Conservation (phyloP, 768 basidiomycete species). For the Trametes cinnabarina region DNA sequence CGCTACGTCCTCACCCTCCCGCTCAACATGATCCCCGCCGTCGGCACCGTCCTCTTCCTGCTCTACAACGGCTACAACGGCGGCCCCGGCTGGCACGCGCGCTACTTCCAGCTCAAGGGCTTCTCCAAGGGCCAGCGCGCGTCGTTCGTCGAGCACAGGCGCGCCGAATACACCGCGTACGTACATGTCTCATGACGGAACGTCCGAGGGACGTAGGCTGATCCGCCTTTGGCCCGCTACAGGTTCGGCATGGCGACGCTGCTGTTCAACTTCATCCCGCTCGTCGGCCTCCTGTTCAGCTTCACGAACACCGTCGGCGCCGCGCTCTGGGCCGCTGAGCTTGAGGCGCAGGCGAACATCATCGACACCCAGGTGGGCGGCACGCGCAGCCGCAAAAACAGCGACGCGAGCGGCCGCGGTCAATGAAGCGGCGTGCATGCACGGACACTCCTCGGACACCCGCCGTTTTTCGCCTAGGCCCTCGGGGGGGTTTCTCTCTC, state of each 20-base stretch:
- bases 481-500: too few species aligned
- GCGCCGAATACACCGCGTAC: slow-evolving; percentile 65
- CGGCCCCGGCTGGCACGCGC: slow-evolving; percentile 58
- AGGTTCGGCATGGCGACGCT: slow-evolving; percentile 63
- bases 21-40: slow-evolving; percentile 62
- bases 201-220: too few species aligned
- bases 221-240: not conserved
- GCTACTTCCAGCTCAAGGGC: slow-evolving; percentile 71
- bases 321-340: slow-evolving; percentile 66
- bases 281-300: slow-evolving; percentile 56
- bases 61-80: slow-evolving; percentile 44
- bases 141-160: slow-evolving; percentile 44
- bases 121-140: slow-evolving; percentile 43
- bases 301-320: slow-evolving; percentile 68
- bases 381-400: not conserved
- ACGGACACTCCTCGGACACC: too few species aligned
- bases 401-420: not conserved
- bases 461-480: too few species aligned
- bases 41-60: slow-evolving; percentile 64
- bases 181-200: slow-evolving; percentile 21
- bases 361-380: slow-evolving; percentile 17
- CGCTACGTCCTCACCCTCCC: slow-evolving; percentile 65
- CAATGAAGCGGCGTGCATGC: not conserved
- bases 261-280: slow-evolving; percentile 58
- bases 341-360: slow-evolving; percentile 44